phyloP scores from a whole-genome alignment of 176 grass and related monocot genomes.

The Urochloa ruziziensis region DNA sequence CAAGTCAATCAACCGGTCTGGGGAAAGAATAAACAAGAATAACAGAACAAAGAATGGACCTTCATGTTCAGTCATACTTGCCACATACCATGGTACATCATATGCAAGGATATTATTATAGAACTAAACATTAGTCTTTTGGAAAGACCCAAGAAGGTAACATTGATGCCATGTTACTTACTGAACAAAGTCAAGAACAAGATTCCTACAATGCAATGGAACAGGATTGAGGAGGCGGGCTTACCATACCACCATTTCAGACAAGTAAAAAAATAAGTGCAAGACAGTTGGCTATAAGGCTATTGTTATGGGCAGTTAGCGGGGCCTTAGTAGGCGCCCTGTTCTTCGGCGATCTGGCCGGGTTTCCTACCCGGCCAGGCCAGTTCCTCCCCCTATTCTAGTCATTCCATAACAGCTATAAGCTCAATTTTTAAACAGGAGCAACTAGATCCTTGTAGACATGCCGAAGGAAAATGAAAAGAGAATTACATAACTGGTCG shows the following conservation, averaged over 20 bases:
- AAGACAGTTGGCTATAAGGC: neutral
- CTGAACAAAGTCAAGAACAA: neutral
- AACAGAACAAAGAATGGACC: neutral
- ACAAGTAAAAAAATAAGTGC: neutral
- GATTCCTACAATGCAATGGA: slow-evolving; percentile 4
- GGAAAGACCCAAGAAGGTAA: neutral
- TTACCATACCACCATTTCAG: neutral
- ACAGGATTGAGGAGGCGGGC: neutral
- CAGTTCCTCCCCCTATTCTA: too few species aligned
- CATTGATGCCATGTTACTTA: neutral
- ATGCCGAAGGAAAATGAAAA: slow-evolving; percentile 8
- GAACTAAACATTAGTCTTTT: neutral
- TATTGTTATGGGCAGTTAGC: too few species aligned
- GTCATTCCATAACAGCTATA: too few species aligned
- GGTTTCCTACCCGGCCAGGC: too few species aligned
- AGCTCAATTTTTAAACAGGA: neutral
- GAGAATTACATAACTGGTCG: slow-evolving; percentile 75
- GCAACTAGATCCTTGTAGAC: neutral
- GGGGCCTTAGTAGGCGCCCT: too few species aligned
- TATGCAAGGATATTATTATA: neutral
- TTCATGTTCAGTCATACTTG: neutral
- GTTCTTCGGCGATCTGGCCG: too few species aligned
- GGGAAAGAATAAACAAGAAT: neutral
- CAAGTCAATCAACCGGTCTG: neutral
- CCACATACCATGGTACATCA: neutral